phyloP scores from a whole-genome alignment of 208 protist genomes.

The Porcisia deanei region DNA sequence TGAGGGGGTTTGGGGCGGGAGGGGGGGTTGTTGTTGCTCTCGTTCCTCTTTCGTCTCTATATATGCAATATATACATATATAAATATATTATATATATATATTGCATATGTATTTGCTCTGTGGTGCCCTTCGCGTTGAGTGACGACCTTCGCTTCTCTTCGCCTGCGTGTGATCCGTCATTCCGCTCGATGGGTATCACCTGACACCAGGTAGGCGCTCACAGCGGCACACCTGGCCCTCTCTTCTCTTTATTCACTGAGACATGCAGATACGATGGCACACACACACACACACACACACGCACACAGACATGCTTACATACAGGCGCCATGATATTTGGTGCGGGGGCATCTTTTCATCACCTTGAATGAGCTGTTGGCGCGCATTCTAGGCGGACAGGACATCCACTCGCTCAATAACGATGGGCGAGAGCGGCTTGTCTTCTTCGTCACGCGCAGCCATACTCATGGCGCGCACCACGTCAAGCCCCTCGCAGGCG shows the following conservation, averaged over 20 bases:
- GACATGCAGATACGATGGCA: background rate
- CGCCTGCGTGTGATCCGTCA: background rate
- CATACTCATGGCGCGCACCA: slow-evolving; percentile 55
- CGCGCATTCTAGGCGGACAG: slow-evolving; percentile 11
- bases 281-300: background rate
- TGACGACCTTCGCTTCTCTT: background rate
- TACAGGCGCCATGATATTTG: background rate
- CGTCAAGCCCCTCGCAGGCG: slow-evolving; percentile 69
- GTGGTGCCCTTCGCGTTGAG: too few relatives aligned
- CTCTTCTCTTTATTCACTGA: background rate
- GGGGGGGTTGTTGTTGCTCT: background rate
- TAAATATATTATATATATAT: too few relatives aligned
- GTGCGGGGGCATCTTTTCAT: slow-evolving; percentile 10
- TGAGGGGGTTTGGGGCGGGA: background rate
- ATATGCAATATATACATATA: too few relatives aligned
- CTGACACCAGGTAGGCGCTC: background rate
- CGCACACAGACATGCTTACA: too few relatives aligned
- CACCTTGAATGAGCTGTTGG: background rate
- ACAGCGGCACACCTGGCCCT: background rate
- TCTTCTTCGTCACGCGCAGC: slow-evolving; percentile 43
- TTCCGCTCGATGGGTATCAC: background rate
- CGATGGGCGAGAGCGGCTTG: slow-evolving; percentile 54
- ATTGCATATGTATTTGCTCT: too few relatives aligned
- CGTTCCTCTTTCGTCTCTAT: background rate
- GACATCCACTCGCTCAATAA: slow-evolving; percentile 59